Conservation (phyloP, 2,329 filamentous ascomycete species). For the Nakataea oryzae region DNA sequence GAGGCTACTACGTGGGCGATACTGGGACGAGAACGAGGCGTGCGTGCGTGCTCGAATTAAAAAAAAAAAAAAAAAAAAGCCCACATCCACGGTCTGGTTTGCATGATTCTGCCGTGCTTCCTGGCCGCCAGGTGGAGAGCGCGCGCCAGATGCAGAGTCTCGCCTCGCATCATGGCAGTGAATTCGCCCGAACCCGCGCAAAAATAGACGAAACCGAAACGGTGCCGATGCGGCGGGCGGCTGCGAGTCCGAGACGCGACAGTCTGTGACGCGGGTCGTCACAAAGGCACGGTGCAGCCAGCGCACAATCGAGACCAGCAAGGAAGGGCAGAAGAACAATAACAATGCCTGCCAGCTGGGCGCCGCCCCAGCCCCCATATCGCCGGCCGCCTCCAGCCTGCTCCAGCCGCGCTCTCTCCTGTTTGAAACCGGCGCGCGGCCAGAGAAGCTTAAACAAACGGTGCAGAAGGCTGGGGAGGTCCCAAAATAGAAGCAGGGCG, state of each 20-base stretch:
- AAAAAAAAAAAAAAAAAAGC: not conserved
- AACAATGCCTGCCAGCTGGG: too few relatives aligned
- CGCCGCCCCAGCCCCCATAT: too few relatives aligned
- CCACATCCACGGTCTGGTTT: too few relatives aligned
- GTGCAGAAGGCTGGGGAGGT: not conserved
- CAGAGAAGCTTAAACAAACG: constrained; percentile 1
- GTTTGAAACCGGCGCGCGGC: not conserved
- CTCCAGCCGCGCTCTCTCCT: not conserved
- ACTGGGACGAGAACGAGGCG: too few relatives aligned
- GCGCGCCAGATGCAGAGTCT: too few relatives aligned
- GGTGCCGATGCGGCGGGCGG: not conserved
- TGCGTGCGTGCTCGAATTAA: too few relatives aligned
- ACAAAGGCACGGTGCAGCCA: not conserved
- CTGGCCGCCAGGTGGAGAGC: too few relatives aligned
- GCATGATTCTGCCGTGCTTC: too few relatives aligned
- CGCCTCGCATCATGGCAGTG: too few relatives aligned
- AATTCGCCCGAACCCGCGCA: too few relatives aligned
- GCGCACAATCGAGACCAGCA: not conserved
- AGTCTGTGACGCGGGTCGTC: not conserved
- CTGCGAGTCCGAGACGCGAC: not conserved
- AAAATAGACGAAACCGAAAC: not conserved
- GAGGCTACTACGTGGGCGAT: too few relatives aligned
- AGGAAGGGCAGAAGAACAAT: not conserved
- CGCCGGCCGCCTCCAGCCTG: too few relatives aligned
- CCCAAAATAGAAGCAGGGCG: not conserved